Percentiles rank a stretch among this genome's conserved stretches.
These are phyloP conservation scores for Nemania sp. DNA, from an alignment of 2,329 filamentous ascomycete species.

Conservation along the genomic window DNA sequence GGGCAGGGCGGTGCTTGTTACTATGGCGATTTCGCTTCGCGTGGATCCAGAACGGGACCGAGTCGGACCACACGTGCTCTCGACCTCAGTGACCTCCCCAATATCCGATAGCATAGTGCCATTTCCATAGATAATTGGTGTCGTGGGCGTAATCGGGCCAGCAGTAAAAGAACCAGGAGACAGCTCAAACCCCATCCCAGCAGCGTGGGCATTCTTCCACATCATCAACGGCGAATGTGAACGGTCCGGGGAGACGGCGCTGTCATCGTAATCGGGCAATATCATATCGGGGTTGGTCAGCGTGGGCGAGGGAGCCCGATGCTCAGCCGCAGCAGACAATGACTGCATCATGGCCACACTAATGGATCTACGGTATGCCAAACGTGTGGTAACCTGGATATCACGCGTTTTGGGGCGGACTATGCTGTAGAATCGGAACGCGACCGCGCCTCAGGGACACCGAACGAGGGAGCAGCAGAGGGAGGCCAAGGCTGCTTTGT, in stretches of 20 bases:
- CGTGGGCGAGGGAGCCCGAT: slow-evolving; percentile 71
- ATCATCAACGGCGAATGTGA: slow-evolving; percentile 56
- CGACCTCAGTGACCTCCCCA: slow-evolving; percentile 58
- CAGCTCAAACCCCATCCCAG: slow-evolving; percentile 50
- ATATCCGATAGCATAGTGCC: slow-evolving; percentile 72
- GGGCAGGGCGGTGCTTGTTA: slow-evolving; percentile 36
- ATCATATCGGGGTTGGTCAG: slow-evolving; percentile 96
- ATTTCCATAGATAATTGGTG: slow-evolving; percentile 71
- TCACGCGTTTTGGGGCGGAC: background rate
- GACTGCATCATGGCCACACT: slow-evolving; percentile 34
- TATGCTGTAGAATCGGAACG: background rate
- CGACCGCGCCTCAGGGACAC: background rate
- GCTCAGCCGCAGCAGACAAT: slow-evolving; percentile 30
- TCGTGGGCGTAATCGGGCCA: slow-evolving; percentile 55
- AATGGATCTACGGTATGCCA: slow-evolving; percentile 17
- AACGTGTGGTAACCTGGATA: slow-evolving; percentile 1
- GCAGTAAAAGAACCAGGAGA: slow-evolving; percentile 47
- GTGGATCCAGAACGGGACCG: slow-evolving; percentile 44
- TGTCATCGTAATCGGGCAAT: slow-evolving; percentile 72
- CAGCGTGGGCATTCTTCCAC: slow-evolving; percentile 54
- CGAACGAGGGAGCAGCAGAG: background rate
- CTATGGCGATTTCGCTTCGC: slow-evolving; percentile 37
- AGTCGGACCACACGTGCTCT: slow-evolving; percentile 52
- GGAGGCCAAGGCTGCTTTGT: slow-evolving; percentile 1
- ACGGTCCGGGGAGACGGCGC: slow-evolving; percentile 57